Conservation (phyloP, 2,329 filamentous ascomycete species). For the Aspergillus sp. region DNA sequence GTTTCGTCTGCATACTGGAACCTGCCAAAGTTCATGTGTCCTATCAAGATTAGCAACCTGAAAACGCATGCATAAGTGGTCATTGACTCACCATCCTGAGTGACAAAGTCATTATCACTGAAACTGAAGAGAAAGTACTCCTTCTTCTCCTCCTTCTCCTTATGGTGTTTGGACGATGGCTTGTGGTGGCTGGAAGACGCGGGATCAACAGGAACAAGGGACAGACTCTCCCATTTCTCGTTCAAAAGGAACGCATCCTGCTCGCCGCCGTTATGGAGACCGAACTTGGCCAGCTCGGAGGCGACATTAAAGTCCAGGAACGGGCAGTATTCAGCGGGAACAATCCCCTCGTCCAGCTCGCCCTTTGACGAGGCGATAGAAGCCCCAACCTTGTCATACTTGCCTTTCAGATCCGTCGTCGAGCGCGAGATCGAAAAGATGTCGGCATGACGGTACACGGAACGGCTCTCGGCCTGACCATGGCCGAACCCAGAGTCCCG, state of each 20-base stretch:
- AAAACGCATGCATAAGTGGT: not conserved
- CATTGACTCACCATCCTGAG: conserved; percentile 57
- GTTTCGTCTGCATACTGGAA: conserved; percentile 57
- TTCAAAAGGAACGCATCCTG: conserved; percentile 62
- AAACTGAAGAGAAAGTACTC: conserved; percentile 68
- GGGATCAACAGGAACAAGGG: conserved; percentile 59
- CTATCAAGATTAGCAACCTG: conserved; percentile 27
- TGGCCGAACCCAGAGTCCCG: conserved; percentile 63
- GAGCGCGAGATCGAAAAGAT: conserved; percentile 63
- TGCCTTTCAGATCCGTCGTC: conserved; percentile 58
- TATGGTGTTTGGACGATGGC: not conserved
- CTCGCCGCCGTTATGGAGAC: conserved; percentile 65
- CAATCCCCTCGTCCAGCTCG: conserved; percentile 54
- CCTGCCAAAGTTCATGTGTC: conserved; percentile 58
- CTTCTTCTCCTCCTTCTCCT: conserved; percentile 53
- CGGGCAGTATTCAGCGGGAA: conserved; percentile 60
- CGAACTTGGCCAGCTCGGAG: conserved; percentile 62
- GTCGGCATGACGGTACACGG: conserved; percentile 67
- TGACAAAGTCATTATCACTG: conserved; percentile 74
- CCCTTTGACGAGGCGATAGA: conserved; percentile 53
- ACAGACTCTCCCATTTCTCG: conserved; percentile 75
- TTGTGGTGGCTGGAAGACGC: conserved; percentile 8
- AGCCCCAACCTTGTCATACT: conserved; percentile 38
- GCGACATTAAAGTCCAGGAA: conserved; percentile 71
- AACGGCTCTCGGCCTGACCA: conserved; percentile 53